These are phyloP conservation scores for Trichoderma sp. DNA, from an alignment of 2,329 filamentous ascomycete species.

Conservation along the genomic window DNA sequence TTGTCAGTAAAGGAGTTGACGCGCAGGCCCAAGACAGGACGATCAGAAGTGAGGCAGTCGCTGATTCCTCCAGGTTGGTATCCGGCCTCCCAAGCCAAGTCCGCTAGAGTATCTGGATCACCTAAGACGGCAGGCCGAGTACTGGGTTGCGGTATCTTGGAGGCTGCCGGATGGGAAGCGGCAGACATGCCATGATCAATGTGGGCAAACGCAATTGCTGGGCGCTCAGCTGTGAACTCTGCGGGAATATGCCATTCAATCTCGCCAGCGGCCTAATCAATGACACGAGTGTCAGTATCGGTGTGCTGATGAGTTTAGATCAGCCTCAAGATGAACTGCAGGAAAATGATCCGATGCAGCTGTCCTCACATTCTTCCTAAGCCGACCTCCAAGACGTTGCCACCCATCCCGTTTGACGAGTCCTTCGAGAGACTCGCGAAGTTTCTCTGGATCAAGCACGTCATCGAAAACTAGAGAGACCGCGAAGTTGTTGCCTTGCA, in stretches of 20 bases:
- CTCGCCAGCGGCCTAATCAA: not conserved
- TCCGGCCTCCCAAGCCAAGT: not conserved
- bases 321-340: not conserved
- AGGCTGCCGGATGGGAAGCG: not conserved
- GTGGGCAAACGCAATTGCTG: not conserved
- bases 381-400: not conserved
- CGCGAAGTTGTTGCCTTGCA: not conserved
- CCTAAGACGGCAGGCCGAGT: not conserved
- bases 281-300: not conserved
- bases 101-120: not conserved
- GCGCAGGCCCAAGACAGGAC: not conserved
- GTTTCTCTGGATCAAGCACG: not conserved
- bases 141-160: not conserved
- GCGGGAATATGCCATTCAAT: not conserved
- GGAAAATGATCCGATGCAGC: not conserved
- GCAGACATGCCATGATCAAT: not conserved
- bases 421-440: not conserved
- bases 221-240: not conserved
- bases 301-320: not conserved
- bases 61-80: not conserved
- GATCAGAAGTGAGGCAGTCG: not conserved
- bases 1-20: not conserved
- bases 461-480: constrained; percentile 13
- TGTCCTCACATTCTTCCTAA: not conserved
- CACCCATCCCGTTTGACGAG: not conserved